Base-by-base conservation (phyloP, 2,329 filamentous ascomycete genomes). In the Paraconiothyrium brasiliense region DNA sequence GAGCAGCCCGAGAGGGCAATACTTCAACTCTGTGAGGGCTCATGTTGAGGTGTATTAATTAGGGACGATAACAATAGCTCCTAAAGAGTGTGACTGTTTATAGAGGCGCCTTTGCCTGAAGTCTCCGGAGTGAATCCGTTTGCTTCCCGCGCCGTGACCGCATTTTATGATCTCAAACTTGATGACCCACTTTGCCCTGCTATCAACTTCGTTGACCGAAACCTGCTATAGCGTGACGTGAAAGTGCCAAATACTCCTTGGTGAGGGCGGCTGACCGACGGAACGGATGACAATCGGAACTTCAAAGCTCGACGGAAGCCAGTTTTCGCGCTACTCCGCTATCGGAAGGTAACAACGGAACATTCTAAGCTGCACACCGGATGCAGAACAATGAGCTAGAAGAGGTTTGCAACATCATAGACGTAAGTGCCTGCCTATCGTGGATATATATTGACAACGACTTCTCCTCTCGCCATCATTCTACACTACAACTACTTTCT, bases 1-100 rank as follows among this genome's bases (percentile, higher is more conserved):
- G 83, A 9, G 70, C 69, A 48, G 64, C 69, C 14, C 60, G 55
- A 10, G 70, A 70, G 13, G 71, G 73, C 27, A 73, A 65, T 2
- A 60, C 39, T 16, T 72, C 64, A 16, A 73, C 48, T 51, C 59
- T 71, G 48, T 75, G 71, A 57, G 72, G 72, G 44, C 72, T 75
- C 72, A 75, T 75, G 48, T 56, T 54, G 62, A 54, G 59, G 51
- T 9, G 13, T 35, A 27, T 20, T 5, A 46, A 13, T 3, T 5
- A 52, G 6, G 32, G n/a, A 44, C 10, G 16, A 41, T 3, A 9
- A 37, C 4, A 9, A n/a, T 27, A 34, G 11, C 10, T 14, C 10
- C 9, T 27, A 39, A 16, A 39, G n/a, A 27, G n/a, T 14, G n/a
- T n/a, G 14, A 11, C 39, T 14, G 49, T 16, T n/a, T 50, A 50